These are phyloP conservation scores for Hyphopichia khmerensis DNA, from an alignment of 1,139 yeast species.

Conservation along the genomic window DNA sequence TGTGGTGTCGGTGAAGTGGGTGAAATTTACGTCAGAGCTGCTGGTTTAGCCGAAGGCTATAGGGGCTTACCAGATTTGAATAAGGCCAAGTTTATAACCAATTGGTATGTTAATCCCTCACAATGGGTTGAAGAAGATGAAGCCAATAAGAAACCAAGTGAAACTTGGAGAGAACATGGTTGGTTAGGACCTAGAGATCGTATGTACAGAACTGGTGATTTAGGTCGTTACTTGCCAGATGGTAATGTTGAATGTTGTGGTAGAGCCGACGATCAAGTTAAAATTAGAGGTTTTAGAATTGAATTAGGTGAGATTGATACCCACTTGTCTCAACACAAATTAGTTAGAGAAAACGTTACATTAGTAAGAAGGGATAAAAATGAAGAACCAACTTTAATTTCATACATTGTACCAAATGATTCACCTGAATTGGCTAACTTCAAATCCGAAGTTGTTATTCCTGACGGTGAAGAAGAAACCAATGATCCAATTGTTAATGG, in stretches of 20 bases:
- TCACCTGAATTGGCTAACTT: constrained; percentile 55
- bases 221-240: constrained; percentile 94
- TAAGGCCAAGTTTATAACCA: constrained; percentile 79
- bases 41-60: constrained; percentile 95
- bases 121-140: constrained; percentile 62
- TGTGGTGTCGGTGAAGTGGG: constrained; percentile 99
- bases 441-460: constrained; percentile 37
- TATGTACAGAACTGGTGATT: constrained; percentile 93
- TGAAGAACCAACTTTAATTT: constrained; percentile 86
- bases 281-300: constrained; percentile 96
- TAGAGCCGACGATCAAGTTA: constrained; percentile 98
- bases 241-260: constrained; percentile 99
- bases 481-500: constrained; percentile 77
- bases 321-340: constrained; percentile 87
- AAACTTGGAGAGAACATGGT: constrained; percentile 71
- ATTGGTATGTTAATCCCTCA: constrained; percentile 76
- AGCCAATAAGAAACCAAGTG: constrained; percentile 32
- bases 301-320: constrained; percentile 98
- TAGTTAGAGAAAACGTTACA: constrained; percentile 89
- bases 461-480: constrained; percentile 34
- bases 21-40: constrained; percentile 97
- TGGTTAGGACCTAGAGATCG: constrained; percentile 97
- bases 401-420: constrained; percentile 86
- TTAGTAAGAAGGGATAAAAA: constrained; percentile 91
- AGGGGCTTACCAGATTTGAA: constrained; percentile 88